Conservation (phyloP, 2,329 filamentous ascomycete genomes). For the Ilyonectria sp. region DNA sequence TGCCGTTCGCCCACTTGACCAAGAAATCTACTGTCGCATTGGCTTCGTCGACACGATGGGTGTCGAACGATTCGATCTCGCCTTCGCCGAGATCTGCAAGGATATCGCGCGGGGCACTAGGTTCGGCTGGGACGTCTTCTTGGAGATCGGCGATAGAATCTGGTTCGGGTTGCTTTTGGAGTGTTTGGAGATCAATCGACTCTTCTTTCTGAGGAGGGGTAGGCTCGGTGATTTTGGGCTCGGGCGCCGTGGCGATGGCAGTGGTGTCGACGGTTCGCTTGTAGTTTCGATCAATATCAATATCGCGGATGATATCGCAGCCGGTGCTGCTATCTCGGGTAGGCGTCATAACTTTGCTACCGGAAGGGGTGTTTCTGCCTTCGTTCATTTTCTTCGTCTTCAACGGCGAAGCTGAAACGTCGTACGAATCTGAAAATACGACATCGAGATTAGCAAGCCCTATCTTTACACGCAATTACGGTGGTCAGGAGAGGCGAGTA, state of each 20-base stretch:
- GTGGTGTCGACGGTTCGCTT: not conserved
- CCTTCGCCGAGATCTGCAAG: too few relatives aligned
- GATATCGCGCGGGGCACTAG: too few relatives aligned
- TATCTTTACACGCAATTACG: slow-evolving; percentile 5
- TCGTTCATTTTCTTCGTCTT: slow-evolving; percentile 31
- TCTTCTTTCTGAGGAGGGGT: too few relatives aligned
- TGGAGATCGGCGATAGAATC: too few relatives aligned
- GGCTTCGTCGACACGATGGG: too few relatives aligned
- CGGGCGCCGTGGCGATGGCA: too few relatives aligned
- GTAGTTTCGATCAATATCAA: slow-evolving; percentile 6
- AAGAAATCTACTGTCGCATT: slow-evolving; percentile 45
- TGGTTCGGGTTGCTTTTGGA: too few relatives aligned
- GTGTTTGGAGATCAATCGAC: too few relatives aligned
- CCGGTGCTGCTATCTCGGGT: not conserved
- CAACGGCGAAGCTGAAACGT: slow-evolving; percentile 38
- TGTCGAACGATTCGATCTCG: too few relatives aligned
- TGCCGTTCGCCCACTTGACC: slow-evolving; percentile 45
- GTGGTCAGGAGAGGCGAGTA: slow-evolving; percentile 15
- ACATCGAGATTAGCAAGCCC: slow-evolving; percentile 13
- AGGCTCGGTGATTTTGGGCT: too few relatives aligned
- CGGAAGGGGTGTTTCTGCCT: slow-evolving; percentile 29
- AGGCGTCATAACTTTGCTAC: slow-evolving; percentile 26
- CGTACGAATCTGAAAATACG: slow-evolving; percentile 41
- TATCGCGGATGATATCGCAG: not conserved
- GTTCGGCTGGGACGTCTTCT: too few relatives aligned